These are phyloP conservation scores for Bipolaris cookei DNA, from an alignment of 2,329 filamentous ascomycete genomes.

Conservation along the genomic window DNA sequence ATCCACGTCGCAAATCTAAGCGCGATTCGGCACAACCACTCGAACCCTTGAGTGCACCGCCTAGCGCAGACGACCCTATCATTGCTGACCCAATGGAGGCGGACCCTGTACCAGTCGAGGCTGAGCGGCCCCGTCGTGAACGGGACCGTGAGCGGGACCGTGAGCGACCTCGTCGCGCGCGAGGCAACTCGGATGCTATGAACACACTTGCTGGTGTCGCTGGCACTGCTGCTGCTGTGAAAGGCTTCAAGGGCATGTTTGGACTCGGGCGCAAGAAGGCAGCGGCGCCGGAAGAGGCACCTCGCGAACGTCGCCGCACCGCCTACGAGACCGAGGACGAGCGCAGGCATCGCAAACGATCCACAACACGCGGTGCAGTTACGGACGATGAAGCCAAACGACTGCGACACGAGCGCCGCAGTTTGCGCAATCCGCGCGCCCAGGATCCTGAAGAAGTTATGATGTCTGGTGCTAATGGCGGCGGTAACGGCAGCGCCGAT, in stretches of 20 bases:
- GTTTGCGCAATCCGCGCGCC: conserved; percentile 36
- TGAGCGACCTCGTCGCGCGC: conserved; percentile 53
- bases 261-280: conserved; percentile 50
- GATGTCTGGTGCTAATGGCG: conserved; percentile 34
- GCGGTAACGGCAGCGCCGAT: conserved; percentile 39
- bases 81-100: conserved; percentile 49
- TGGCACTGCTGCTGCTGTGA: conserved; percentile 52
- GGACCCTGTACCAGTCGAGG: conserved; percentile 55
- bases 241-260: conserved; percentile 63
- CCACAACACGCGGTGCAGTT: conserved; percentile 40
- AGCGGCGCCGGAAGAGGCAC: conserved; percentile 37
- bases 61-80: conserved; percentile 53
- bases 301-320: conserved; percentile 41
- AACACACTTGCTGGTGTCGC: conserved; percentile 53
- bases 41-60: conserved; percentile 46
- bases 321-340: conserved; percentile 48
- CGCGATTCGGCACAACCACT: conserved; percentile 46
- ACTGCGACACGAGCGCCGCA: conserved; percentile 46
- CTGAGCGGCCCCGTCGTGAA: conserved; percentile 51
- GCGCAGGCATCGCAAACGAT: conserved; percentile 47
- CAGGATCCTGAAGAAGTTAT: conserved; percentile 36
- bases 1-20: conserved; percentile 52
- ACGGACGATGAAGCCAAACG: conserved; percentile 49
- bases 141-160: conserved; percentile 45
- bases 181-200: conserved; percentile 67